Conservation (phyloP, 345 rosid genomes). For the Hibiscus tridactylites region DNA sequence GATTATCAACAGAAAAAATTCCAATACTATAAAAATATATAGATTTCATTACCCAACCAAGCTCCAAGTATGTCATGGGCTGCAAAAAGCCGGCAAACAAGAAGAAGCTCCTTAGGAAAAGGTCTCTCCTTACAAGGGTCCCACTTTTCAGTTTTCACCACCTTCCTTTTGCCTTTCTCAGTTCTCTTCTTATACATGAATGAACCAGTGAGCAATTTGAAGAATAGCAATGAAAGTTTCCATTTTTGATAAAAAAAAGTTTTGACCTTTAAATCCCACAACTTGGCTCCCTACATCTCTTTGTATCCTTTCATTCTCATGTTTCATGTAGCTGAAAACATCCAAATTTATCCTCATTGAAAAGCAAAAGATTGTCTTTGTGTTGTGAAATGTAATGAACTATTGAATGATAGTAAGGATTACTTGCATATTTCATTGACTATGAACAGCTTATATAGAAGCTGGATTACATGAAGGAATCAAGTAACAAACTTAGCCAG, state of each 20-base stretch:
- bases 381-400: no score
- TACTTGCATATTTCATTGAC: no score
- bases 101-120: not conserved
- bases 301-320: not conserved
- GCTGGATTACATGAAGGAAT: no score
- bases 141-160: not conserved
- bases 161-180: no score
- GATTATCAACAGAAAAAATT: no score
- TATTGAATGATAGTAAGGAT: no score
- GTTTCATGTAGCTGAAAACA: not conserved
- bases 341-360: not conserved
- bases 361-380: not conserved
- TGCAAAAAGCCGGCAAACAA: conserved; percentile 4
- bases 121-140: conserved; percentile 4
- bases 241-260: not conserved
- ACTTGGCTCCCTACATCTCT: not conserved
- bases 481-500: no score
- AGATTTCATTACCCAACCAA: no score
- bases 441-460: no score
- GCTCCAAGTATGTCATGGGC: not conserved
- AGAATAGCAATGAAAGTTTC: not conserved
- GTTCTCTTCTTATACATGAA: not conserved
- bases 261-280: conserved; percentile 1
- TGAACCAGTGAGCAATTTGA: not conserved
- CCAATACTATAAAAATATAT: no score